These are phyloP conservation scores for Pelargonium cotyledonis DNA, from an alignment of 441 rosid genomes.

Conservation along the genomic window DNA sequence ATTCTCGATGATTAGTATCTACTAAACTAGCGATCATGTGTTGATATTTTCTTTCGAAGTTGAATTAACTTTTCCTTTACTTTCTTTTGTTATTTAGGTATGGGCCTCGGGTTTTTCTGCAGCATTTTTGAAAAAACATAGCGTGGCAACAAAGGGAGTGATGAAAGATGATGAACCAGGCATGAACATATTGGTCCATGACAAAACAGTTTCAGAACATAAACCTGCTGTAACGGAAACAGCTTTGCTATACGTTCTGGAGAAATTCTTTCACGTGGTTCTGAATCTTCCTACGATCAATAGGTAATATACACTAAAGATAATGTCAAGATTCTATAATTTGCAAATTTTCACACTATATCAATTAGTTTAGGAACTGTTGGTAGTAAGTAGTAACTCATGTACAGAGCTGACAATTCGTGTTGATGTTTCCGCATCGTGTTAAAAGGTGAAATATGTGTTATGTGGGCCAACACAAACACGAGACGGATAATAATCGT, in stretches of 20 bases:
- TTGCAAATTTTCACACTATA: no score
- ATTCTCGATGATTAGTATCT: no score
- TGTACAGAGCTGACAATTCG: no score
- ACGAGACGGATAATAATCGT: no score
- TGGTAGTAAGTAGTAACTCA: no score
- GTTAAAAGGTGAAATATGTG: no score
- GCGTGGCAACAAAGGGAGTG: slow-evolving; percentile 70
- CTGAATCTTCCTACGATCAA: slow-evolving; percentile 74
- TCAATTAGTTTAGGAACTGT: no score
- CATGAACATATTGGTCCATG: slow-evolving; percentile 22
- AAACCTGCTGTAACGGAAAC: slow-evolving; percentile 74
- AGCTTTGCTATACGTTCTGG: slow-evolving; percentile 69
- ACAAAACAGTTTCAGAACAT: slow-evolving; percentile 33
- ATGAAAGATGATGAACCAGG: slow-evolving; percentile 28
- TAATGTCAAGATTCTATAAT: no score
- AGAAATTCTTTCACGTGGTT: slow-evolving; percentile 67
- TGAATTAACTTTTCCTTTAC: slow-evolving; percentile 8
- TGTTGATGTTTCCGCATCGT: no score
- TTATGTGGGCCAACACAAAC: no score
- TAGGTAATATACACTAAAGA: slow-evolving; percentile 37
- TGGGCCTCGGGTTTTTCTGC: slow-evolving; percentile 98
- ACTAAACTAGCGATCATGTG: no score
- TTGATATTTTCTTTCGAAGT: not conserved
- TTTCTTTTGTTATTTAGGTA: slow-evolving; percentile 44
- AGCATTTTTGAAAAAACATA: slow-evolving; percentile 80